These are phyloP conservation scores for Akanthomyces muscarius DNA, from an alignment of 2,329 filamentous ascomycete species.

Conservation along the genomic window DNA sequence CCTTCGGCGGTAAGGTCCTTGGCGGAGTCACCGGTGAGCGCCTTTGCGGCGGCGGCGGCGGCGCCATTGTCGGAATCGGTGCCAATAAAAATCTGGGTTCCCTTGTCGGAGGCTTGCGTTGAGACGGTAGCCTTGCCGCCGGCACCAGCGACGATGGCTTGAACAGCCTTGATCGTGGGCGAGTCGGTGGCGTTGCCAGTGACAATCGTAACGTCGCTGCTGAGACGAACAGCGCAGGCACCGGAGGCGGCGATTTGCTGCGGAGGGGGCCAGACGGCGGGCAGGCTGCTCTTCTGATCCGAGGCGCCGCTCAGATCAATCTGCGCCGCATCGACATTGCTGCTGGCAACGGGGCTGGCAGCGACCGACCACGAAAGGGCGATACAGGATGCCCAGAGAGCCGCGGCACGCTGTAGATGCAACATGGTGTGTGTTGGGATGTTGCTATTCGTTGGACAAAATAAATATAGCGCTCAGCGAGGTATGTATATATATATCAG, in stretches of 20 bases:
- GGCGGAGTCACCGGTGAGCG: conserved; percentile 16
- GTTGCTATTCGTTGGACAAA: too few species aligned
- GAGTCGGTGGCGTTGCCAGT: conserved; percentile 18
- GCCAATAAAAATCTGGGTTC: conserved; percentile 17
- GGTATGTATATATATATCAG: background rate
- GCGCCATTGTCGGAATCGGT: conserved; percentile 13
- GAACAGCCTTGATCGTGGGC: conserved; percentile 13
- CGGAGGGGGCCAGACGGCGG: conserved; percentile 17
- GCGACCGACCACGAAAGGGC: conserved; percentile 2
- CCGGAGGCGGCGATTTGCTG: conserved; percentile 15
- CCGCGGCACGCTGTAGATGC: background rate
- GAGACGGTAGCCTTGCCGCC: conserved; percentile 17
- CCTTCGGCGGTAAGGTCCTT: conserved; percentile 15
- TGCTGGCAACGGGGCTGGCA: background rate
- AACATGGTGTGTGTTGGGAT: background rate
- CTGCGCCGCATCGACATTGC: background rate
- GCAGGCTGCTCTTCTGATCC: background rate
- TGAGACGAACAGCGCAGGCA: conserved; percentile 12
- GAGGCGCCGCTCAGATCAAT: background rate
- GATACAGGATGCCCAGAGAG: background rate
- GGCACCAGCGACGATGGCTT: conserved; percentile 14
- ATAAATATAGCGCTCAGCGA: background rate
- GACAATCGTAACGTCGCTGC: conserved; percentile 17
- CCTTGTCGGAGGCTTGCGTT: background rate
- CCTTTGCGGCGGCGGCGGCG: conserved; percentile 17